Evolutionary conservation across 2,329 filamentous ascomycete genomes (phyloP).

Genomic region (Nemania abortiva): DNA sequence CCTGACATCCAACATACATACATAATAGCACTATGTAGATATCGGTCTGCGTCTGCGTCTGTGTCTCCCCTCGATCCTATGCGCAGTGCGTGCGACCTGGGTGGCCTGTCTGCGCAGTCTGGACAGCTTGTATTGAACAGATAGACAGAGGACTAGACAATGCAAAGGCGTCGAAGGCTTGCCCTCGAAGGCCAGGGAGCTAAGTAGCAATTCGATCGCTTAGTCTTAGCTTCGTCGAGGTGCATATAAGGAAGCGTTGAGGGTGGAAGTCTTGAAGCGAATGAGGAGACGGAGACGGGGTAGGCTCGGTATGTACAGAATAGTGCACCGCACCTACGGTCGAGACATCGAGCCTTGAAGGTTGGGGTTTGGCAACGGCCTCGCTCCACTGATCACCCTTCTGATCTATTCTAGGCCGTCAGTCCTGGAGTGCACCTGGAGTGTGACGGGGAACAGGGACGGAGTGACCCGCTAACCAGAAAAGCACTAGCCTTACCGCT

Average conservation of each 20-base stretch:
- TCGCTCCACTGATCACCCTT: conserved; percentile 35
- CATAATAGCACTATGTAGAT: no score
- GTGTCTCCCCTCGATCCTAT: conserved; percentile 10
- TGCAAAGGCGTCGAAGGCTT: neutral
- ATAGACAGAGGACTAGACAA: neutral
- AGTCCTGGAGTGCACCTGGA: conserved; percentile 9
- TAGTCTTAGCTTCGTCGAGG: conserved; percentile 18
- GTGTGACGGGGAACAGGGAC: conserved; percentile 4
- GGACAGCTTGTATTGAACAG: neutral
- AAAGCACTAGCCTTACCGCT: conserved; percentile 12
- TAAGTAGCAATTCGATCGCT: conserved; percentile 13
- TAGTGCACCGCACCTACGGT: no score
- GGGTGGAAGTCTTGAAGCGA: conserved; percentile 8
- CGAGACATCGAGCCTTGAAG: conserved; percentile 3
- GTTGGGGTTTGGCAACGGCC: conserved; percentile 19
- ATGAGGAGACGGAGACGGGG: conserved; percentile 18
- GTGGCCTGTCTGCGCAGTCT: conserved; percentile 6
- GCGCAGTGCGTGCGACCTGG: neutral
- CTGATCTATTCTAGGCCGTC: conserved; percentile 33
- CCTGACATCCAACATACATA: no score
- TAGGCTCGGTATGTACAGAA: conserved; percentile 8
- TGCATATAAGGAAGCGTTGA: neutral
- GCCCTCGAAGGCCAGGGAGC: no score
- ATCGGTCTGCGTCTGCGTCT: conserved; percentile 10
- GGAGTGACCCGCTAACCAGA: conserved; percentile 8